Percentiles rank a stretch among this genome's conserved stretches.
phyloP scores from a whole-genome alignment of 2,329 filamentous ascomycete genomes.

The Apiospora sp. region DNA sequence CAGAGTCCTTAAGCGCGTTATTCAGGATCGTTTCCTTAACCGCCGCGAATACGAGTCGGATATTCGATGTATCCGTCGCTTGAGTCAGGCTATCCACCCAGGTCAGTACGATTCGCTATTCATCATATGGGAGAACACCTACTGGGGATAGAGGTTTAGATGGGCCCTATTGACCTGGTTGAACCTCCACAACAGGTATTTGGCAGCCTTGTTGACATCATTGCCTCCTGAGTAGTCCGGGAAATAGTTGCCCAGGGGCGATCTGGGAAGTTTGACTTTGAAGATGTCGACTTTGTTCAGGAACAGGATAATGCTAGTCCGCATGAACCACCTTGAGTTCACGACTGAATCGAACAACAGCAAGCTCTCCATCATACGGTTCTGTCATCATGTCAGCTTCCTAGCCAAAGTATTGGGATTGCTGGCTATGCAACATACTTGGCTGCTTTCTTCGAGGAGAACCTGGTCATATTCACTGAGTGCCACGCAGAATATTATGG shows the following conservation, averaged over 20 bases:
- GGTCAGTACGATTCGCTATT: constrained; percentile 33
- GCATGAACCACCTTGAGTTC: constrained; percentile 99
- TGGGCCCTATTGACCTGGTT: constrained; percentile 98
- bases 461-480: constrained; percentile 99
- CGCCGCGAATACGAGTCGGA: constrained; percentile 94
- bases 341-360: constrained; percentile 98
- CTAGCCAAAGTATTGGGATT: not conserved
- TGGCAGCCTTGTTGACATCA: constrained; percentile 97
- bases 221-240: constrained; percentile 97
- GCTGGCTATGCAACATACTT: constrained; percentile 64
- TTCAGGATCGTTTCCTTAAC: constrained; percentile 99
- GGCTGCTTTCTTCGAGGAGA: constrained; percentile 93
- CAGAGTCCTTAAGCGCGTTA: constrained; percentile 97
- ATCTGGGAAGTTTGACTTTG: constrained; percentile 90
- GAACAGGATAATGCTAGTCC: constrained; percentile 98
- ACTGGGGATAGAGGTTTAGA: constrained; percentile 97
- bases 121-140: constrained; percentile 50
- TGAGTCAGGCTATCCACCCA: constrained; percentile 78
- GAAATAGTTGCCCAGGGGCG: constrained; percentile 93
- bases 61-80: constrained; percentile 98
- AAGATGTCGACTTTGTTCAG: constrained; percentile 99
- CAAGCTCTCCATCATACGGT: constrained; percentile 99
- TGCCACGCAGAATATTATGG: constrained; percentile 98
- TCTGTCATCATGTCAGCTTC: constrained; percentile 59
- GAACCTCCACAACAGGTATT: constrained; percentile 97